Base-by-base conservation (phyloP, 352 stramenopile species). In the Phytophthora syringae region DNA sequence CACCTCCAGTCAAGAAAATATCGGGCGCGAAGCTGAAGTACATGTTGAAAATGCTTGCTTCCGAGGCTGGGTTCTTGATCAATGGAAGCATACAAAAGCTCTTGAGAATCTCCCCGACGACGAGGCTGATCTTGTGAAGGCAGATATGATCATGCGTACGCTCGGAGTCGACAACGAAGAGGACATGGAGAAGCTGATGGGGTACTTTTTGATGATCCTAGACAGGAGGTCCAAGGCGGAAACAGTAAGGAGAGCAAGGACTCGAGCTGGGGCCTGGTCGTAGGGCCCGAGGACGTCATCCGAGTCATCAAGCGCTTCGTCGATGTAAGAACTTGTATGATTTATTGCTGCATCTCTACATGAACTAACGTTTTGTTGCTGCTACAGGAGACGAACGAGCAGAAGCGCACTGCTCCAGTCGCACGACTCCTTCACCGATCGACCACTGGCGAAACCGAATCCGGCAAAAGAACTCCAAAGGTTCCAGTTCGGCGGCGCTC, bases 11-110 rank as follows among this genome's bases (percentile, higher is more conserved):
- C 32, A 79, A 79, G 52, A 86, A 90, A 56, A 87, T 97, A 61
- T 90, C 85, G 21, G 81, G 86, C 10, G 67, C 76, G 0, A 96
- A 97, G 61, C 72, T 98, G 39, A 93, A 94, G 69, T 84, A 92
- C 62, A 96, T 97, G 84, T 76, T 97, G 34, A 84, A 89, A 67
- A 76, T 98, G 65, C 70, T 98, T 7, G 77, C 86, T 0, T 74
- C 74, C 2, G 92, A 98, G 60, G 90, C 92, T 9, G 92, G 88
- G 0, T 98, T 98, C 51, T 68, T 98, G 7, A 82, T 98, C 12
- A 90, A 97, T 32, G 64, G 74, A 7, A 92, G 69, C 45, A 82
- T 97, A 5, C 80, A 90, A 32, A 94, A 45, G 88, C 86, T 12
- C 68, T 97, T 5, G 88, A 97, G 15, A 77, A 80, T 28, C 64